Conservation (phyloP, 805 yeast species). For the Suhomyces tanzawaensis region DNA sequence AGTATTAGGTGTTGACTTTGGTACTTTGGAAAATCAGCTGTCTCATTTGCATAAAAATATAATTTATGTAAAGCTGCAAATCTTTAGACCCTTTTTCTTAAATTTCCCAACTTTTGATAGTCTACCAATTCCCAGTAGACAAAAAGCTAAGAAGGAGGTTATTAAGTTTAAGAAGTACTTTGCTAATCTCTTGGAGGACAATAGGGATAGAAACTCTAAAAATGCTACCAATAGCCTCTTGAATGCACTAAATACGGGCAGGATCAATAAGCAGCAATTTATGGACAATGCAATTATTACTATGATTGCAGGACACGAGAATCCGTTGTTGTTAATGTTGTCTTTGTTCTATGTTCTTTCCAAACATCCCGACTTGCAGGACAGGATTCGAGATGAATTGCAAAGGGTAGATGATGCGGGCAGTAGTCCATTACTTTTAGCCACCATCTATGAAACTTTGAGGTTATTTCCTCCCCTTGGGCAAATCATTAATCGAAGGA, state of each 20-base stretch:
- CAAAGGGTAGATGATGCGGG: not conserved
- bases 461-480: conserved; percentile 57
- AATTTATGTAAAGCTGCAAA: conserved; percentile 47
- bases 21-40: conserved; percentile 29
- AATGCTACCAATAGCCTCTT: conserved; percentile 41
- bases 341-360: conserved; percentile 48
- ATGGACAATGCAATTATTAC: conserved; percentile 54
- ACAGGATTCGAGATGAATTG: conserved; percentile 22
- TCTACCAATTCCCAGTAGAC: conserved; percentile 48
- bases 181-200: conserved; percentile 29
- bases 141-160: conserved; percentile 43
- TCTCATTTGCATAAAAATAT: conserved; percentile 39
- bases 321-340: conserved; percentile 52
- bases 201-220: conserved; percentile 16
- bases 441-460: conserved; percentile 46
- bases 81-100: conserved; percentile 53
- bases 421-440: conserved; percentile 22
- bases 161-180: conserved; percentile 37
- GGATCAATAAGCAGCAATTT: conserved; percentile 45
- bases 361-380: conserved; percentile 38
- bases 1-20: conserved; percentile 49
- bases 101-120: conserved; percentile 55
- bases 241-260: conserved; percentile 34
- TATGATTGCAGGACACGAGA: conserved; percentile 63
- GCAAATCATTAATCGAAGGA: conserved; percentile 51